phyloP scores from a whole-genome alignment of 768 basidiomycete genomes.

The Mycena latifolia region DNA sequence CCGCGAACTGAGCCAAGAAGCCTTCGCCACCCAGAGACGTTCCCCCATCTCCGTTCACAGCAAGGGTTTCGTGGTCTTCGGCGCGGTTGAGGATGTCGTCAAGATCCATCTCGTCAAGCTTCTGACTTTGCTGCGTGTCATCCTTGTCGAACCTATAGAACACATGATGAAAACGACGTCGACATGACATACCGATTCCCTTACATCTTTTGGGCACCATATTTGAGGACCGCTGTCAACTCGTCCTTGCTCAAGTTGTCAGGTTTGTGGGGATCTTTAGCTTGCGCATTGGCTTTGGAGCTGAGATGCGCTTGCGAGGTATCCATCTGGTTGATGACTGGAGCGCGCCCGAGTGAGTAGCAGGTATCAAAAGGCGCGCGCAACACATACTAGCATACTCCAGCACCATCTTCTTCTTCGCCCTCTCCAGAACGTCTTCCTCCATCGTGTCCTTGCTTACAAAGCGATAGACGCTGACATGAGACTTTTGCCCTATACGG shows the following conservation, averaged over 20 bases:
- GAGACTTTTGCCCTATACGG: constrained; percentile 98
- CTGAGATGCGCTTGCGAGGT: constrained; percentile 97
- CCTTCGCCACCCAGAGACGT: constrained; percentile 97
- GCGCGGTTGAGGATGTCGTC: constrained; percentile 98
- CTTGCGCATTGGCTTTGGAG: constrained; percentile 72
- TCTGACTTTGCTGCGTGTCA: constrained; percentile 91
- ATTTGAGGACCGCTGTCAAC: constrained; percentile 96
- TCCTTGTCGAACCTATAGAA: constrained; percentile 93
- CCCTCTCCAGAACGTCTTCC: constrained; percentile 97
- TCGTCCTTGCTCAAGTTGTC: constrained; percentile 96
- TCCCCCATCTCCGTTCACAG: constrained; percentile 83
- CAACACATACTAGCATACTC: constrained; percentile 95
- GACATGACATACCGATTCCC: constrained; percentile 36
- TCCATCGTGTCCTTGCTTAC: constrained; percentile 99
- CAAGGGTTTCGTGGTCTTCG: constrained; percentile 96
- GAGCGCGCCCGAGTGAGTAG: constrained; percentile 30
- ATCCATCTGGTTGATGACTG: constrained; percentile 99
- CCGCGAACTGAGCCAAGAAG: constrained; percentile 95
- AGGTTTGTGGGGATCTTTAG: constrained; percentile 79
- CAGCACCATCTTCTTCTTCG: constrained; percentile 99
- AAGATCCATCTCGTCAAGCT: constrained; percentile 98
- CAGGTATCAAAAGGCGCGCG: background rate
- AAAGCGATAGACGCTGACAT: constrained; percentile 98
- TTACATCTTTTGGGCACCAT: constrained; percentile 97
- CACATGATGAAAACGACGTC: background rate